Percentiles rank a stretch among this genome's conserved stretches.
These are phyloP conservation scores for Kodamaea laetipori DNA, from an alignment of 805 yeast genomes.

Conservation along the genomic window DNA sequence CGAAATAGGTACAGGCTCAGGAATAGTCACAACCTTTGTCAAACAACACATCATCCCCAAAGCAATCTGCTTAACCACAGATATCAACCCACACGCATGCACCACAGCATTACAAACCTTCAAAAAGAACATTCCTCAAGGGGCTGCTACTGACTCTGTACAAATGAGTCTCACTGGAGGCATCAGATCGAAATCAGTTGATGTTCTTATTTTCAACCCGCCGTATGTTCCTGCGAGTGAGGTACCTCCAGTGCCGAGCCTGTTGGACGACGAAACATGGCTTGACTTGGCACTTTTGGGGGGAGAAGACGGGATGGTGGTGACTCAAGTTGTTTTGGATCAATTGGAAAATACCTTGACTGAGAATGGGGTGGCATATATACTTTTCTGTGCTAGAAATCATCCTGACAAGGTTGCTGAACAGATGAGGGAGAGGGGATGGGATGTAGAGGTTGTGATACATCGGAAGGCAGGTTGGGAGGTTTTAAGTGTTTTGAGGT, in stretches of 20 bases:
- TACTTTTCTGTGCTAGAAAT: slow-evolving; percentile 89
- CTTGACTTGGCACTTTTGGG: slow-evolving; percentile 88
- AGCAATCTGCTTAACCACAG: slow-evolving; percentile 67
- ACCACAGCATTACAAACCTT: slow-evolving; percentile 34
- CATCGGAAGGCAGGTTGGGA: slow-evolving; percentile 95
- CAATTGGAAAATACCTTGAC: slow-evolving; percentile 55
- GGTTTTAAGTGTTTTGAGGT: slow-evolving; percentile 73
- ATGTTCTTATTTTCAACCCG: slow-evolving; percentile 85
- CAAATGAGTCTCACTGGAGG: slow-evolving; percentile 62
- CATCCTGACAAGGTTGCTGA: slow-evolving; percentile 64
- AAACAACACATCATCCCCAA: slow-evolving; percentile 55
- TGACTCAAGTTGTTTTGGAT: slow-evolving; percentile 67
- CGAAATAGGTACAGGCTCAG: slow-evolving; percentile 93
- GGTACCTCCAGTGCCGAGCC: slow-evolving; percentile 62
- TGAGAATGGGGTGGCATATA: slow-evolving; percentile 73
- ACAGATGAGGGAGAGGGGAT: slow-evolving; percentile 48
- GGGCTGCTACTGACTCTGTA: slow-evolving; percentile 24
- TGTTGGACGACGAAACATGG: slow-evolving; percentile 60
- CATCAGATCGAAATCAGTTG: slow-evolving; percentile 52
- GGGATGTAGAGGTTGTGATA: slow-evolving; percentile 57
- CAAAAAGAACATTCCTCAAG: slow-evolving; percentile 20
- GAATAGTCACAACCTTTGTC: slow-evolving; percentile 80
- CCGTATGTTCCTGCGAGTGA: slow-evolving; percentile 92
- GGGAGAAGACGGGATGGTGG: slow-evolving; percentile 87
- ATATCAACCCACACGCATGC: slow-evolving; percentile 80